phyloP scores from a whole-genome alignment of 257 asterid genomes.

The Nicotiana knightiana region DNA sequence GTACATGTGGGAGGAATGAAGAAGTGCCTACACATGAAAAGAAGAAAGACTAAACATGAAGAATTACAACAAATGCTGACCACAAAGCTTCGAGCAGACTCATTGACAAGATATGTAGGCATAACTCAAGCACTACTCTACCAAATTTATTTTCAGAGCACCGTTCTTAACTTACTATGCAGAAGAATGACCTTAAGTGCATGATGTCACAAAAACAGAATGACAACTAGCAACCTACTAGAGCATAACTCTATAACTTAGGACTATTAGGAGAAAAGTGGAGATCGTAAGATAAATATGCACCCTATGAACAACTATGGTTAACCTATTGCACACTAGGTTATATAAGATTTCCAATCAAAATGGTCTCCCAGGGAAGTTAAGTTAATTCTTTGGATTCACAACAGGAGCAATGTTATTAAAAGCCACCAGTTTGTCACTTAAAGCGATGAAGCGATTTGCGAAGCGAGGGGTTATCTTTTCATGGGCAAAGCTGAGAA shows the following conservation, averaged over 20 bases:
- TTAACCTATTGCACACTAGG: background rate
- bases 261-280: background rate
- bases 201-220: background rate
- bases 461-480: too few species aligned
- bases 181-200: background rate
- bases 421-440: too few species aligned
- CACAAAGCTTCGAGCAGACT: background rate
- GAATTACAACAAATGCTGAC: background rate
- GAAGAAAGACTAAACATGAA: background rate
- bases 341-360: background rate
- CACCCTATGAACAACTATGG: background rate
- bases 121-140: background rate
- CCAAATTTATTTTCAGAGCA: background rate
- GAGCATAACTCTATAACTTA: background rate
- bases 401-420: background rate
- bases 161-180: background rate
- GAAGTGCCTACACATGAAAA: constrained; percentile 64
- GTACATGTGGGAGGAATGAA: constrained; percentile 94
- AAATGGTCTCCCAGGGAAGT: background rate
- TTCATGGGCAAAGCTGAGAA: too few species aligned
- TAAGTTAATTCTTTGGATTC: background rate
- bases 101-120: background rate
- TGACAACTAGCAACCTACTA: background rate
- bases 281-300: background rate
- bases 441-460: too few species aligned